A percentile compares a stretch with the other conserved stretches of the same genome.
phyloP scores from a whole-genome alignment of 805 yeast genomes.

The Hanseniaspora singularis region DNA sequence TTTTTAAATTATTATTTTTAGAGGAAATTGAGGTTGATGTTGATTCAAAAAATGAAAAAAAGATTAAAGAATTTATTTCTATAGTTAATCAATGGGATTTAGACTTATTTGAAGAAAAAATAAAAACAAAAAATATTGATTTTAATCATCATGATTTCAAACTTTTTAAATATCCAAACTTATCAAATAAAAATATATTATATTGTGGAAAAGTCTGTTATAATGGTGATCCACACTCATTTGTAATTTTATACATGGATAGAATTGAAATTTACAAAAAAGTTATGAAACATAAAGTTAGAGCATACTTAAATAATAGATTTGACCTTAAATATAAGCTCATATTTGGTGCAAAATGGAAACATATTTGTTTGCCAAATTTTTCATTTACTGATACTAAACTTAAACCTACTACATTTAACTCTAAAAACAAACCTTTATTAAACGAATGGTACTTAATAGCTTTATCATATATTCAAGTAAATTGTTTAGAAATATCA shows the following conservation, averaged over 20 bases:
- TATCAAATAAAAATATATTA: too few species aligned
- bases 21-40: not conserved
- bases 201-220: not conserved
- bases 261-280: slow-evolving; percentile 2
- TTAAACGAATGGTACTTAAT: not conserved
- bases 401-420: too few species aligned
- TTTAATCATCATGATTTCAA: not conserved
- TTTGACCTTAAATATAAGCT: slow-evolving; percentile 3
- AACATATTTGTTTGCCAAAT: not conserved
- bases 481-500: not conserved
- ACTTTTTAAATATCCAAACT: too few species aligned
- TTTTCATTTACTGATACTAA: not conserved
- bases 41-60: not conserved
- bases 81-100: too few species aligned
- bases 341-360: not conserved
- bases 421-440: too few species aligned
- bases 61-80: too few species aligned
- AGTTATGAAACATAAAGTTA: not conserved
- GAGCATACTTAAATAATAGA: slow-evolving; percentile 4
- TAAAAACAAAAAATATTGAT: not conserved
- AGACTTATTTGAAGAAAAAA: not conserved
- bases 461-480: not conserved
- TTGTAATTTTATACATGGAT: not conserved
- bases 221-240: not conserved
- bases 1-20: not conserved